Conservation (phyloP, 805 yeast genomes). For the Saccharomycopsis guyanensis region DNA sequence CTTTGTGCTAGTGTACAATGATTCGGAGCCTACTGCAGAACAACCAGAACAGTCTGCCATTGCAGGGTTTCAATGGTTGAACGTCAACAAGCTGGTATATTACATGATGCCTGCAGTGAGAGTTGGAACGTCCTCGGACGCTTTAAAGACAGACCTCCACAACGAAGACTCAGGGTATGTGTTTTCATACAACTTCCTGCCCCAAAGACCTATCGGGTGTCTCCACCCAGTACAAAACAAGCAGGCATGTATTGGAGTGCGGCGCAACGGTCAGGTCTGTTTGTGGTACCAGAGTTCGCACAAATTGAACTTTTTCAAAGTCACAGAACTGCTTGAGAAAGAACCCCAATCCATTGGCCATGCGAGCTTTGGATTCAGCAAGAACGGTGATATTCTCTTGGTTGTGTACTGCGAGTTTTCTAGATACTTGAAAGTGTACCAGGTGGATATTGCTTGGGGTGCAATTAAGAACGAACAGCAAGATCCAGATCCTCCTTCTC, state of each 20-base stretch:
- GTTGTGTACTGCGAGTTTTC: conserved; percentile 34
- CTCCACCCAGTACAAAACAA: conserved; percentile 62
- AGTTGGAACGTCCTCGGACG: conserved; percentile 22
- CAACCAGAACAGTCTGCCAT: conserved; percentile 22
- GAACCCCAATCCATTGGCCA: conserved; percentile 24
- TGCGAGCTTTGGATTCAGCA: conserved; percentile 46
- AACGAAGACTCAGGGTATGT: conserved; percentile 27
- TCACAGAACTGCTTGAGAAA: conserved; percentile 28
- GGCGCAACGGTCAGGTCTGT: conserved; percentile 53
- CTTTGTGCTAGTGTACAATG: conserved; percentile 30
- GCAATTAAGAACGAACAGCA: conserved; percentile 40
- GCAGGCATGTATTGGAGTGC: conserved; percentile 61
- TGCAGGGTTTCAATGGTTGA: conserved; percentile 64
- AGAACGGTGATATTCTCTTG: conserved; percentile 39
- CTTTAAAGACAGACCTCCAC: conserved; percentile 7
- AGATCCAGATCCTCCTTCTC: conserved; percentile 38
- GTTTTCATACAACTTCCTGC: conserved; percentile 51
- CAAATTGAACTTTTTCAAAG: conserved; percentile 47
- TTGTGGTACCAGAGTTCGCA: conserved; percentile 61
- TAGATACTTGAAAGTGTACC: conserved; percentile 34
- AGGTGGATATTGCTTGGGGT: conserved; percentile 49
- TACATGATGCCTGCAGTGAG: conserved; percentile 51
- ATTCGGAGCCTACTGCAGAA: conserved; percentile 23
- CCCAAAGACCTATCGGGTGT: conserved; percentile 51
- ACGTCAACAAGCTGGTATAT: conserved; percentile 59